A percentile compares a stretch with the other conserved stretches of the same genome.
phyloP scores from a whole-genome alignment of 2,329 filamentous ascomycete species.

The Diaporthe humulicola region DNA sequence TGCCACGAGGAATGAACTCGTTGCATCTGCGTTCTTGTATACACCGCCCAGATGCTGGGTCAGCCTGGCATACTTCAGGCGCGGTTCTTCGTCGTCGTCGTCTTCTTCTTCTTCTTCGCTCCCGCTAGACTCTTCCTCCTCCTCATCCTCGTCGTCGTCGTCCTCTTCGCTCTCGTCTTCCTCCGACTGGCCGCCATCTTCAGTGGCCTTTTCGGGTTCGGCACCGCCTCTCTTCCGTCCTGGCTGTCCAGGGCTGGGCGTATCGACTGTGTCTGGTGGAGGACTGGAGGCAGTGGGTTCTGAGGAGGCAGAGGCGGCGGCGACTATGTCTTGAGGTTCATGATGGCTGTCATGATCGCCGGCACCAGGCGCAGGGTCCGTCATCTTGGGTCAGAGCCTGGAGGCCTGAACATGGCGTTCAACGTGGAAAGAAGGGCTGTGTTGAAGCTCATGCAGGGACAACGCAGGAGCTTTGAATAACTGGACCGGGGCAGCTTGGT shows the following conservation, averaged over 20 bases:
- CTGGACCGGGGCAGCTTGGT: constrained; percentile 15
- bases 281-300: background rate
- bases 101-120: constrained; percentile 78
- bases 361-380: constrained; percentile 38
- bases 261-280: background rate
- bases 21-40: constrained; percentile 96
- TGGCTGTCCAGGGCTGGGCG: background rate
- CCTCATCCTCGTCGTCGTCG: constrained; percentile 58
- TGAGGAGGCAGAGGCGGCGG: background rate
- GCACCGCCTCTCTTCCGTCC: background rate
- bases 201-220: background rate
- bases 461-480: constrained; percentile 24
- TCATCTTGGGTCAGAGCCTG: constrained; percentile 40
- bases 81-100: constrained; percentile 92
- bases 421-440: background rate
- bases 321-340: constrained; percentile 20
- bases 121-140: constrained; percentile 60
- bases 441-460: constrained; percentile 32
- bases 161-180: constrained; percentile 54
- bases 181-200: constrained; percentile 38
- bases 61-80: constrained; percentile 90
- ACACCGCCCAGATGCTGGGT: constrained; percentile 84
- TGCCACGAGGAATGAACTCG: constrained; percentile 88
- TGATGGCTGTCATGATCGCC: constrained; percentile 33
- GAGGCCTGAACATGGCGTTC: constrained; percentile 39